Evolutionary conservation across 768 basidiomycete species (phyloP).

Genomic region (Leucocoprinus birnbaumii): DNA sequence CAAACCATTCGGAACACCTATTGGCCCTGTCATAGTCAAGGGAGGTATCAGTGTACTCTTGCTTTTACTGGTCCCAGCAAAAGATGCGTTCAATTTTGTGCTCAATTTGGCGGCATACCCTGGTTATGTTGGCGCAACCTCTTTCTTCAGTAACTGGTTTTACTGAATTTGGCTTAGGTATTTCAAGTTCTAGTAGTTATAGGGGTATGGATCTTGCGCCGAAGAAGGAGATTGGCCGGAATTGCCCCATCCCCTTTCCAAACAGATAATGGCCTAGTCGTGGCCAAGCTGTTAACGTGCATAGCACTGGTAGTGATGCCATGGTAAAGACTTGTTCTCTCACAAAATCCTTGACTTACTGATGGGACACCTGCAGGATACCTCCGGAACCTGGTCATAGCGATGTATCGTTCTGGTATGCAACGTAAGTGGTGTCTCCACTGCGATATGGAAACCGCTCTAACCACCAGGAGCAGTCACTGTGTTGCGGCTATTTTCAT

Average conservation of each 20-base stretch:
- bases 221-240: conserved; percentile 18
- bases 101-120: conserved; percentile 40
- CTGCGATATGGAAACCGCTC: too few species aligned
- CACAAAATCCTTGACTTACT: neutral
- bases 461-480: neutral
- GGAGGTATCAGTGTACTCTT: conserved; percentile 36
- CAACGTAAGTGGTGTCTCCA: conserved; percentile 24
- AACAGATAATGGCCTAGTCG: conserved; percentile 10
- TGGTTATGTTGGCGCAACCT: conserved; percentile 25
- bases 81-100: conserved; percentile 35
- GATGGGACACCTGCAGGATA: conserved; percentile 20
- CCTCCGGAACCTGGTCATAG: conserved; percentile 33
- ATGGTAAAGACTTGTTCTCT: too few species aligned
- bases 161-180: conserved; percentile 17
- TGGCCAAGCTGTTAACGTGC: too few species aligned
- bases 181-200: conserved; percentile 27
- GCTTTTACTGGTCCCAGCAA: conserved; percentile 35
- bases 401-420: conserved; percentile 38
- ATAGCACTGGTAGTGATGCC: too few species aligned
- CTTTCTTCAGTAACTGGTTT: conserved; percentile 13
- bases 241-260: conserved; percentile 22
- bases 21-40: conserved; percentile 38
- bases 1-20: conserved; percentile 46
- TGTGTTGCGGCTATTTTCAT: too few species aligned
- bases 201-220: conserved; percentile 29